phyloP scores from a whole-genome alignment of 2,329 filamentous ascomycete genomes.

The Fusarium annulatum region DNA sequence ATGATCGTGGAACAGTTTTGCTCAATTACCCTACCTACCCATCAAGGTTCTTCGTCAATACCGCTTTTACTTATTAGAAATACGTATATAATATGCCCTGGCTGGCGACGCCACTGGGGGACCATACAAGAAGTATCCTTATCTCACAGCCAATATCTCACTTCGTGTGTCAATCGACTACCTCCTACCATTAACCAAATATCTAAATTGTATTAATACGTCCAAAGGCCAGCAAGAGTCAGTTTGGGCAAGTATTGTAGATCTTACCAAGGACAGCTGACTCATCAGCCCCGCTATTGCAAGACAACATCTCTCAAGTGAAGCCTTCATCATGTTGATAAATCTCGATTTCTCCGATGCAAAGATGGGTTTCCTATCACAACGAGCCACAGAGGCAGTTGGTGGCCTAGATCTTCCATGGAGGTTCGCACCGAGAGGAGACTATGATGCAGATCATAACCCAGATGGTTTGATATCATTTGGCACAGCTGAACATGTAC shows the following conservation, averaged over 20 bases:
- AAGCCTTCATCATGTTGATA: slow-evolving; percentile 23
- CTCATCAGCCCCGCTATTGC: slow-evolving; percentile 27
- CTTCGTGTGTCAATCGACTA: background rate
- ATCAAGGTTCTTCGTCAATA: slow-evolving; percentile 20
- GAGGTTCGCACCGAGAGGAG: slow-evolving; percentile 48
- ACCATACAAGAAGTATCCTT: background rate
- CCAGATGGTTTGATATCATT: slow-evolving; percentile 59
- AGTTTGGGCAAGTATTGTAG: slow-evolving; percentile 1
- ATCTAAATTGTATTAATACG: background rate
- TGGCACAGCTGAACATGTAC: slow-evolving; percentile 60
- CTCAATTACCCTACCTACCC: background rate
- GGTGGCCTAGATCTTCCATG: slow-evolving; percentile 45
- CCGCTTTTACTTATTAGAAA: background rate
- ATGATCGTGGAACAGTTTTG: background rate
- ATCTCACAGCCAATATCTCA: background rate
- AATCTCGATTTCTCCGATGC: slow-evolving; percentile 13
- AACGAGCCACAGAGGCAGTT: slow-evolving; percentile 41
- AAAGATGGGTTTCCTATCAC: slow-evolving; percentile 34
- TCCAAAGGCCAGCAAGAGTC: background rate
- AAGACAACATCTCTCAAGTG: background rate
- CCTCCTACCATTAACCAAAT: background rate
- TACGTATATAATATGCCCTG: background rate
- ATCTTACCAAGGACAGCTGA: slow-evolving; percentile 9
- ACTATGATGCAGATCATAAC: slow-evolving; percentile 54
- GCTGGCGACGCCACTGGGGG: no score